Evolutionary conservation across 768 basidiomycete species (phyloP).

Genomic region (Leccinellum luteum): DNA sequence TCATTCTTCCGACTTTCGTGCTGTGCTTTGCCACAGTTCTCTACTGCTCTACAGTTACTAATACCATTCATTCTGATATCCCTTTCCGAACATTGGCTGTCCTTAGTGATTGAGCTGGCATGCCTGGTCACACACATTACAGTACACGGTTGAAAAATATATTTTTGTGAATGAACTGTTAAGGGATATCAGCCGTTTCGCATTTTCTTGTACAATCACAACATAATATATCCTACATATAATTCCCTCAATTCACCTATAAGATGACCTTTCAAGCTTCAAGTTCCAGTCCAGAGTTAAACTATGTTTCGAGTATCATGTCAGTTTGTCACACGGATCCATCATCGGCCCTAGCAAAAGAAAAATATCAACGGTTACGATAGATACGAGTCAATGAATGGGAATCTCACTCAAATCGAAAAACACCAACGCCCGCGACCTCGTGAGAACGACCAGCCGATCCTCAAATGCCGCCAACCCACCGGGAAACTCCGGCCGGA

Average conservation of each 20-base stretch:
- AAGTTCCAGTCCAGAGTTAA: neutral
- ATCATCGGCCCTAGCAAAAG: neutral
- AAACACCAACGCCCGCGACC: neutral
- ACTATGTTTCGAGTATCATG: neutral
- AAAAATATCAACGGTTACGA: neutral
- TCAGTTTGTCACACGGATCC: neutral
- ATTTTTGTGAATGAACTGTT: neutral
- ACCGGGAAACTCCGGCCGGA: conserved; percentile 7
- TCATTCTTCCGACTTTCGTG: neutral
- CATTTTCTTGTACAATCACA: neutral
- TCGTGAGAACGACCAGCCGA: conserved; percentile 6
- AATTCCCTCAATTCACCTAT: neutral
- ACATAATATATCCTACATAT: neutral
- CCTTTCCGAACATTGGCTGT: neutral
- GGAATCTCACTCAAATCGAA: conserved; percentile 17
- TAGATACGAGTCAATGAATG: neutral
- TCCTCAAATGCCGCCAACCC: conserved; percentile 12
- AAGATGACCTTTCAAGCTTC: no score
- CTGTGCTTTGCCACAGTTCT: neutral
- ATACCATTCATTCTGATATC: neutral
- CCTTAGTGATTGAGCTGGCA: neutral
- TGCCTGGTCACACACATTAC: neutral
- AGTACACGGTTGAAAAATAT: neutral
- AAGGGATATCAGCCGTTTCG: neutral
- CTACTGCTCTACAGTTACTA: neutral